Conservation (phyloP, 495 filamentous ascomycete genomes). For the Hypomontagnella submonticulosa region DNA sequence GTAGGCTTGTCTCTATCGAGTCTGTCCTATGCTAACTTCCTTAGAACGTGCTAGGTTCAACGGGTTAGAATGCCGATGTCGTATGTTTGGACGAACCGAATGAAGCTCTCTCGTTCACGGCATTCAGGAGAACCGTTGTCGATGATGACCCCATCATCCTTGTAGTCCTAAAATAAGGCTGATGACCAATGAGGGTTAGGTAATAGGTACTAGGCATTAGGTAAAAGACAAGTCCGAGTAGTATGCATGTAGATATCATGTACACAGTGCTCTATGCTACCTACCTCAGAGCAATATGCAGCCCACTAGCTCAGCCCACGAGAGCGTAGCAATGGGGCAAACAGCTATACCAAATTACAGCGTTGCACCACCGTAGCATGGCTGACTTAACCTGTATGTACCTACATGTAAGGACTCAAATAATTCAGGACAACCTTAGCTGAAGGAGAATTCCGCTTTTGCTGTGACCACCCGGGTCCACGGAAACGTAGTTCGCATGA, state of each 20-base stretch:
- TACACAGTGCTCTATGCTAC: constrained; percentile 1
- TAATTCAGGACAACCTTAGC: constrained; percentile 7
- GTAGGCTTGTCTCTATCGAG: neutral
- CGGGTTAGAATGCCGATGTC: constrained; percentile 9
- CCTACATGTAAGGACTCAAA: too few relatives aligned
- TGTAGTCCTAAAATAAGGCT: constrained; percentile 27
- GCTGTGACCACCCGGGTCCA: neutral
- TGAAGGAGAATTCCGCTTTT: neutral
- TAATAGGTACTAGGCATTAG: neutral
- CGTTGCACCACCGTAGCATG: constrained; percentile 15
- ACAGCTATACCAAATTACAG: constrained; percentile 16
- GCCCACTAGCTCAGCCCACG: neutral
- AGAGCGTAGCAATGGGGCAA: constrained; percentile 8
- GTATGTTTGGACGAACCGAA: constrained; percentile 17
- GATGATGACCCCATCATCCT: neutral
- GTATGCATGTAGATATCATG: too few relatives aligned
- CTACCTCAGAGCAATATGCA: neutral
- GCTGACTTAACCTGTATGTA: neutral
- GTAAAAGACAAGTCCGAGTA: neutral
- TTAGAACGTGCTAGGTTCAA: constrained; percentile 17
- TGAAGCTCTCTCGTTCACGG: neutral
- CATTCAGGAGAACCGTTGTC: constrained; percentile 14
- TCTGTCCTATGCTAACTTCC: constrained; percentile 15
- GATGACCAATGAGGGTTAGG: constrained; percentile 12
- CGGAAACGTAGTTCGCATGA: neutral